These are phyloP conservation scores for Rhodomyrtus psidioides DNA, from an alignment of 441 rosid genomes.

Conservation along the genomic window DNA sequence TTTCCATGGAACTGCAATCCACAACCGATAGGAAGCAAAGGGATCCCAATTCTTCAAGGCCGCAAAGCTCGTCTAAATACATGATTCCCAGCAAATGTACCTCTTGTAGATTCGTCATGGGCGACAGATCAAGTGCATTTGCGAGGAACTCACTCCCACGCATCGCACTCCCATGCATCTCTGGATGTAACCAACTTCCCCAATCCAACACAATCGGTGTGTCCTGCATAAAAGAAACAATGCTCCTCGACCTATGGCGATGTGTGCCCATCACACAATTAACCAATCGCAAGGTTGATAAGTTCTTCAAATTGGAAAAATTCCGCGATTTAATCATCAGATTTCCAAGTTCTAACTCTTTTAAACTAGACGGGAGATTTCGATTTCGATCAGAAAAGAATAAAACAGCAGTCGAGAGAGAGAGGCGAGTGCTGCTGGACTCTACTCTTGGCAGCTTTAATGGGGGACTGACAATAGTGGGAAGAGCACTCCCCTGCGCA, in stretches of 20 bases:
- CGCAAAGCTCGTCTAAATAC: not conserved
- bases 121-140: not conserved
- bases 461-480: too few relatives aligned
- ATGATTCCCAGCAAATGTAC: not conserved
- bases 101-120: not conserved
- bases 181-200: too few relatives aligned
- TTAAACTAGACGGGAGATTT: not conserved
- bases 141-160: rapidly evolving
- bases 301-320: not conserved
- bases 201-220: too few relatives aligned
- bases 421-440: too few relatives aligned
- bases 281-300: not conserved
- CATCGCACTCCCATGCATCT: too few relatives aligned
- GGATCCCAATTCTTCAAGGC: not conserved
- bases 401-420: too few relatives aligned
- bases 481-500: too few relatives aligned
- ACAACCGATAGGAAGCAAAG: not conserved
- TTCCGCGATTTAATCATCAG: rapidly evolving
- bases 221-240: too few relatives aligned
- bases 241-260: too few relatives aligned
- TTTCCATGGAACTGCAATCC: not conserved
- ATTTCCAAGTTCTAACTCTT: not conserved
- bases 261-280: not conserved
- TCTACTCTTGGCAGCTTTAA: too few relatives aligned
- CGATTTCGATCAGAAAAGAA: rapidly evolving